phyloP scores from a whole-genome alignment of 2,329 filamentous ascomycete species.

The Sporothrix mexicana region DNA sequence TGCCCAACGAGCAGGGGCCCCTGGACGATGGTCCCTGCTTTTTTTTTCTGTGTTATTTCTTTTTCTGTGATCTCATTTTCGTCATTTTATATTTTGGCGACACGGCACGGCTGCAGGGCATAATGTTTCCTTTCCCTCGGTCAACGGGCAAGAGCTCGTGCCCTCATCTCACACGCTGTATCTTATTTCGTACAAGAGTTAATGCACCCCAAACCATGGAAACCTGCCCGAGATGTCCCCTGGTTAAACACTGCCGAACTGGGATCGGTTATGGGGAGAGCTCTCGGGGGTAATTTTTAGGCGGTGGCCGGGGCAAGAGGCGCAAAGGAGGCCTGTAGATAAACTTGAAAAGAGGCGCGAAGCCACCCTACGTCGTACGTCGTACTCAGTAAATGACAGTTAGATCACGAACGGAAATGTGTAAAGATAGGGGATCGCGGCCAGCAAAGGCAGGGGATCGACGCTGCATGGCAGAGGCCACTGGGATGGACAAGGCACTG shows the following conservation, averaged over 20 bases:
- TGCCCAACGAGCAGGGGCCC: conserved; percentile 12
- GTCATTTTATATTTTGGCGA: not conserved
- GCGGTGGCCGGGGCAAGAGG: not conserved
- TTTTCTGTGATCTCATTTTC: not conserved
- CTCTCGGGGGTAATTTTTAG: not conserved
- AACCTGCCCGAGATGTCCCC: not conserved
- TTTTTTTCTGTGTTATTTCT: not conserved
- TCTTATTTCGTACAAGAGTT: too few species aligned
- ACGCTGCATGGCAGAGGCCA: not conserved
- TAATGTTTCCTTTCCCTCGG: not conserved
- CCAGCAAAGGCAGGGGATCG: not conserved
- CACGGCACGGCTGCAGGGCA: not conserved
- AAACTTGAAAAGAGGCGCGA: not conserved
- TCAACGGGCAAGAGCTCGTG: conserved; percentile 2
- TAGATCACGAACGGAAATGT: conserved; percentile 23
- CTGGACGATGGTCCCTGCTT: conserved; percentile 9
- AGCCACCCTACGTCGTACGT: too few species aligned
- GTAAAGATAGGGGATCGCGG: conserved; percentile 1
- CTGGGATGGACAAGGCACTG: not conserved
- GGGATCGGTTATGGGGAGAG: not conserved
- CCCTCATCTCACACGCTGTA: not conserved
- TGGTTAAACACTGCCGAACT: conserved; percentile 14
- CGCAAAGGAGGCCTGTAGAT: not conserved
- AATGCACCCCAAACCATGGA: not conserved
- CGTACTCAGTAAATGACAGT: conserved; percentile 7